phyloP scores from a whole-genome alignment of 1,284 basidiomycete genomes.

The Bondarzewia mesenterica region DNA sequence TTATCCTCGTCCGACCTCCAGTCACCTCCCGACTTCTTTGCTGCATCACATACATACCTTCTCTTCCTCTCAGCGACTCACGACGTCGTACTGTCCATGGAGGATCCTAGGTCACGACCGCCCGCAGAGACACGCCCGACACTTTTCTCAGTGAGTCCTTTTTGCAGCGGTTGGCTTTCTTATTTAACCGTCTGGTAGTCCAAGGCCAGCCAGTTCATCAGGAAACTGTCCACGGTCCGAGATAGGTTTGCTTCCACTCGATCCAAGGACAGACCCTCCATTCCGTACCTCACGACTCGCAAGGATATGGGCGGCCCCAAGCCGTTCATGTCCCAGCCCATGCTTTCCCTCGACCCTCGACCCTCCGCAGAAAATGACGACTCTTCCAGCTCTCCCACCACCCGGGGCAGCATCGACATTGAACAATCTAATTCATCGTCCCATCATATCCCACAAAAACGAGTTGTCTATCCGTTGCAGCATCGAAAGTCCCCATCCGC shows the following conservation, averaged over 20 bases:
- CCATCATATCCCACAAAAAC: background rate
- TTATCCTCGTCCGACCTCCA: no score
- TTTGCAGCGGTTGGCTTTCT: background rate
- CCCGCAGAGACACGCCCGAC: background rate
- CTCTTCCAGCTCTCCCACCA: conserved; percentile 1
- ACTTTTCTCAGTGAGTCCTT: background rate
- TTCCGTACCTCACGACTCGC: background rate
- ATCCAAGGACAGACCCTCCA: background rate
- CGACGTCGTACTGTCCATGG: background rate
- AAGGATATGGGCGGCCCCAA: background rate
- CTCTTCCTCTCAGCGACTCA: no score
- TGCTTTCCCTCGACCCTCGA: background rate
- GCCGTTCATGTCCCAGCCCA: conserved; percentile 4
- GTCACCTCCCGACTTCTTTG: no score
- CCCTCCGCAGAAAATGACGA: background rate
- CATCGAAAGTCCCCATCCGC: background rate
- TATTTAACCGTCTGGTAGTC: background rate
- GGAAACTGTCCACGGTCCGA: background rate
- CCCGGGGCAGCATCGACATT: background rate
- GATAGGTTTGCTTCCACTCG: background rate
- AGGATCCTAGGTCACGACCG: background rate
- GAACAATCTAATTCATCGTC: background rate
- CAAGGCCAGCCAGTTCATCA: background rate
- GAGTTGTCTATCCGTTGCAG: no score
- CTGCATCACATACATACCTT: no score